A percentile compares a stretch with the other conserved stretches of the same genome.
Evolutionary conservation across 202 grass and related monocot species (phyloP).

Genomic region (Musa balbisiana): DNA sequence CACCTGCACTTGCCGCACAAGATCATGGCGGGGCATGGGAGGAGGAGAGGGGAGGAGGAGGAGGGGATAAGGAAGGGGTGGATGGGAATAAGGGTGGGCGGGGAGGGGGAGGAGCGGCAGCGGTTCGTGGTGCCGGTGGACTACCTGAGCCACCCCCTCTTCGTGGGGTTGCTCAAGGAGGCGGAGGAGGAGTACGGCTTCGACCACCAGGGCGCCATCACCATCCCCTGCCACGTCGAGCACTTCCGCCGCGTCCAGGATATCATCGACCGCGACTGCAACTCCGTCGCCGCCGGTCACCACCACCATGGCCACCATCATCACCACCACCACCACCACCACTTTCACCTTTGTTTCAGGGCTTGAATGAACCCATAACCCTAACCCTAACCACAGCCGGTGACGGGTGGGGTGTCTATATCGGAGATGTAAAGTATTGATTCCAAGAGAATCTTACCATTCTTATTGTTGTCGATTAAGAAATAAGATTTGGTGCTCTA

Average conservation of each 20-base stretch:
- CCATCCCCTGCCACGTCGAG: slow-evolving; percentile 88
- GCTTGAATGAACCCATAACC: slow-evolving; percentile 7
- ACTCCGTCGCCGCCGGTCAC: slow-evolving; percentile 9
- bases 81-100: slow-evolving; percentile 66
- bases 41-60: slow-evolving; percentile 34
- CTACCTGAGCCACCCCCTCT: slow-evolving; percentile 79
- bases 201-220: slow-evolving; percentile 79
- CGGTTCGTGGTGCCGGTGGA: slow-evolving; percentile 69
- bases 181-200: slow-evolving; percentile 95
- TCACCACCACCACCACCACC: slow-evolving; percentile 22
- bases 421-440: too few species aligned
- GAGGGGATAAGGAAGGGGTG: slow-evolving; percentile 60
- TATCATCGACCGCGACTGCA: slow-evolving; percentile 50
- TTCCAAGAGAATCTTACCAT: too few species aligned
- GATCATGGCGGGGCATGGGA: slow-evolving; percentile 2
- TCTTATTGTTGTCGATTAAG: too few species aligned
- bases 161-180: slow-evolving; percentile 74
- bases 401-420: neutral
- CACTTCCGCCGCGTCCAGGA: slow-evolving; percentile 72
- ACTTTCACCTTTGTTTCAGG: slow-evolving; percentile 59
- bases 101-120: slow-evolving; percentile 38
- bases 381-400: too few species aligned
- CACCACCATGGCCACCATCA: slow-evolving; percentile 41
- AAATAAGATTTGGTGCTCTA: too few species aligned
- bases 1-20: neutral